These are phyloP conservation scores for Microdochium nivale DNA, from an alignment of 2,329 filamentous ascomycete genomes.

Conservation along the genomic window DNA sequence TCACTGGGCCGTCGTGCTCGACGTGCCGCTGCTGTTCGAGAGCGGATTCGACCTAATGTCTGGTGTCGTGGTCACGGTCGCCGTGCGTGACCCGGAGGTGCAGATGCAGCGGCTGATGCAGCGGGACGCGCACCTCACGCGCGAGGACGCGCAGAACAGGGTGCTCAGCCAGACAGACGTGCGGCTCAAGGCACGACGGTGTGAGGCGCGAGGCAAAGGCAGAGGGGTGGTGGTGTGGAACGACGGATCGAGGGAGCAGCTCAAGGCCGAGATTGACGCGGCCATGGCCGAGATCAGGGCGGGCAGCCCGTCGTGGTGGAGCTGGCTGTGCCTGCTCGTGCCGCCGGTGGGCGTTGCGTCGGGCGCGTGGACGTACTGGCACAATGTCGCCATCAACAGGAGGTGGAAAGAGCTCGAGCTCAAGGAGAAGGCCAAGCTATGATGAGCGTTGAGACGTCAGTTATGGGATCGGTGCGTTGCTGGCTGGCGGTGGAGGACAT, in stretches of 20 bases:
- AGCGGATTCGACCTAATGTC: constrained; percentile 77
- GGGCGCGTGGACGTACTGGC: constrained; percentile 63
- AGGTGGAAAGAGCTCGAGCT: constrained; percentile 57
- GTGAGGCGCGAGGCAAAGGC: constrained; percentile 53
- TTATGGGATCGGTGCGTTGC: neutral
- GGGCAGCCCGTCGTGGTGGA: constrained; percentile 75
- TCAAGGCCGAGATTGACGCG: constrained; percentile 57
- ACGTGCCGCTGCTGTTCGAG: constrained; percentile 90
- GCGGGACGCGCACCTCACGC: constrained; percentile 67
- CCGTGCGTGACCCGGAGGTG: constrained; percentile 66
- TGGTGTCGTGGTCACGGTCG: constrained; percentile 79
- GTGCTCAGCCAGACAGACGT: constrained; percentile 85
- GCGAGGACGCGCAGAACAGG: constrained; percentile 81
- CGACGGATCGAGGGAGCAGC: constrained; percentile 63
- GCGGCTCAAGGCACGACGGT: constrained; percentile 69
- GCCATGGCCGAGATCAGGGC: constrained; percentile 56
- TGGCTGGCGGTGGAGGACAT: neutral
- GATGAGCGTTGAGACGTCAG: too few relatives aligned
- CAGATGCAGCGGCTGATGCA: constrained; percentile 74
- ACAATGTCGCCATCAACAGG: constrained; percentile 62
- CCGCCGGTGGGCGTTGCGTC: constrained; percentile 66
- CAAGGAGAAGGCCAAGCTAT: constrained; percentile 35
- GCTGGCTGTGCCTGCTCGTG: constrained; percentile 57
- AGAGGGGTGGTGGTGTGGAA: constrained; percentile 85
- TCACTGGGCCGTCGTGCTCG: constrained; percentile 81